These are phyloP conservation scores for Phytopythium kandeliae DNA, from an alignment of 352 stramenopile genomes.

Conservation along the genomic window DNA sequence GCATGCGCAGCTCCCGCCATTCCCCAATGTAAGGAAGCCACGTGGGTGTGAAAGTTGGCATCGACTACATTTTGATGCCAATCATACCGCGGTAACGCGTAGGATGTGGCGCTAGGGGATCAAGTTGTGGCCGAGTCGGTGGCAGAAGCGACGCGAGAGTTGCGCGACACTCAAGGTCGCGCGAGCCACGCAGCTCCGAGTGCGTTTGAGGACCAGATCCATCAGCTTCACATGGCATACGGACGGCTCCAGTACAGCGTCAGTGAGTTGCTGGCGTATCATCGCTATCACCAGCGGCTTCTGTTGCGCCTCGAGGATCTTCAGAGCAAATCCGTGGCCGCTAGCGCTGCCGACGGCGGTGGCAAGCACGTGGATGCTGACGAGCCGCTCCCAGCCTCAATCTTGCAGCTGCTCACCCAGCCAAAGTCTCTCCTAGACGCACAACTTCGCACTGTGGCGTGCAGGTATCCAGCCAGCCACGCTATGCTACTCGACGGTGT, in stretches of 20 bases:
- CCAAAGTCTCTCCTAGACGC: conserved; percentile 19
- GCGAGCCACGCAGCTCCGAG: background rate
- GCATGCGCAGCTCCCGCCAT: conserved; percentile 25
- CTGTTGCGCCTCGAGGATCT: conserved; percentile 23
- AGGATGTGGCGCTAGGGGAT: conserved; percentile 24
- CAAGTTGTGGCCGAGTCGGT: background rate
- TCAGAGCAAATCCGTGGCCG: conserved; percentile 17
- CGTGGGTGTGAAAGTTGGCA: background rate
- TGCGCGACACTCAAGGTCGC: background rate
- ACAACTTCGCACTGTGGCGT: conserved; percentile 35
- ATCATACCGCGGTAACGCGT: no score
- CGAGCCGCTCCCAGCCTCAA: conserved; percentile 29
- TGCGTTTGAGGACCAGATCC: conserved; percentile 19
- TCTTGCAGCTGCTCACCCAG: conserved; percentile 32
- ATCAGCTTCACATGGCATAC: conserved; percentile 35
- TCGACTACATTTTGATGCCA: no score
- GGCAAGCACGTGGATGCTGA: conserved; percentile 9
- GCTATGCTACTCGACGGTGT: background rate
- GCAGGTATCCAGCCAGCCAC: conserved; percentile 18
- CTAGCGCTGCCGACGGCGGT: background rate
- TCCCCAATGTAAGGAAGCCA: conserved; percentile 18
- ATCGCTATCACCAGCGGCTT: conserved; percentile 34
- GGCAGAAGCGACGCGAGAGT: background rate
- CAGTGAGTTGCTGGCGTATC: conserved; percentile 26
- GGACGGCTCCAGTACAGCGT: conserved; percentile 35